These are phyloP conservation scores for Komagataella kurtzmanii DNA, from an alignment of 805 yeast genomes.

Conservation along the genomic window DNA sequence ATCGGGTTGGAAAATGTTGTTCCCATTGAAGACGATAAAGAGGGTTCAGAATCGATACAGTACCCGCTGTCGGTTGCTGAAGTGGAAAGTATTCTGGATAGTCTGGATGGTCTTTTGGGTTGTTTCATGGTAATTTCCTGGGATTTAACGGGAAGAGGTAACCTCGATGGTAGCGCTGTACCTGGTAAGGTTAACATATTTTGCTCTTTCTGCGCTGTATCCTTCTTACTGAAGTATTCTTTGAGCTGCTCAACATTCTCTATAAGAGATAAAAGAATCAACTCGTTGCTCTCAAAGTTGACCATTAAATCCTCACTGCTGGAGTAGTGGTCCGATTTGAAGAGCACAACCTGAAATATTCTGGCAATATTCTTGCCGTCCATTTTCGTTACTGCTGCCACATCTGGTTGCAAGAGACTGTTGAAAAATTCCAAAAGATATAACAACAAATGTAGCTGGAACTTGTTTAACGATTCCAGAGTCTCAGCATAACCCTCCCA, in stretches of 20 bases:
- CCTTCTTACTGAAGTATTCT: background rate
- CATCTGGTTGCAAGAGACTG: conserved; percentile 9
- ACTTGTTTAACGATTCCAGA: background rate
- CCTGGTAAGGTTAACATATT: background rate
- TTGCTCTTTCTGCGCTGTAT: background rate
- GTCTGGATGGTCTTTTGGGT: background rate
- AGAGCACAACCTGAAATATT: conserved; percentile 23
- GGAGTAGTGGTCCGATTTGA: conserved; percentile 7
- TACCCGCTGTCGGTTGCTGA: background rate
- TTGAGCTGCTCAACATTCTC: background rate
- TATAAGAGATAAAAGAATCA: background rate
- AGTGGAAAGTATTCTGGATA: background rate
- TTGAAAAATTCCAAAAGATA: conserved; percentile 16
- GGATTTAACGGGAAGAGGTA: background rate
- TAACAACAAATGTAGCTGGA: conserved; percentile 11
- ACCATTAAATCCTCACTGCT: background rate
- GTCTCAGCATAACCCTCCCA: background rate
- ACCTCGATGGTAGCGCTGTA: background rate
- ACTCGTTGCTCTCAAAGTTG: background rate
- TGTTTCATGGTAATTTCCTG: background rate
- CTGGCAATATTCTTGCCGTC: conserved; percentile 20
- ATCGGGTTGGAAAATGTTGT: background rate
- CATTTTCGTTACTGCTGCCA: conserved; percentile 20
- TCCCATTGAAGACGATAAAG: background rate
- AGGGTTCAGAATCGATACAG: background rate